phyloP scores from a whole-genome alignment of 2,329 filamentous ascomycete genomes.

The Nannizziopsis arthrosporioides region DNA sequence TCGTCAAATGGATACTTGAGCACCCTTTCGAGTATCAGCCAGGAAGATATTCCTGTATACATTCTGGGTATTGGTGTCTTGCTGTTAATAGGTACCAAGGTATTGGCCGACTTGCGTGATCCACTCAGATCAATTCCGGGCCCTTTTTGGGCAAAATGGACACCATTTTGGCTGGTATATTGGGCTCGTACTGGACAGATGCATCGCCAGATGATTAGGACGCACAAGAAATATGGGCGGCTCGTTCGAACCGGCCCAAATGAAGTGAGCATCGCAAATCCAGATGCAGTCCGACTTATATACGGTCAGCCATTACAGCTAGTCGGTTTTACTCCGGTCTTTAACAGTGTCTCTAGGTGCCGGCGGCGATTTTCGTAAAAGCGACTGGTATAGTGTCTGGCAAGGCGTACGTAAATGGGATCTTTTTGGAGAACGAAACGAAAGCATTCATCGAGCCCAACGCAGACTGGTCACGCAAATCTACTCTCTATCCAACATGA shows the following conservation, averaged over 20 bases:
- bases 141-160: background rate
- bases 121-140: background rate
- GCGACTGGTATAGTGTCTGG: background rate
- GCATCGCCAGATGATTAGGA: conserved; percentile 13
- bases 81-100: background rate
- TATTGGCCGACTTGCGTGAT: background rate
- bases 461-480: background rate
- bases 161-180: background rate
- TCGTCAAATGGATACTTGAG: too few relatives aligned
- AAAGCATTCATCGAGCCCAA: background rate
- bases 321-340: too few relatives aligned
- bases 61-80: background rate
- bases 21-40: too few relatives aligned
- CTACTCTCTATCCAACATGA: background rate
- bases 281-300: conserved; percentile 59
- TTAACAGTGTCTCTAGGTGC: background rate
- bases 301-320: conserved; percentile 42
- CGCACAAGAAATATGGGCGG: conserved; percentile 61
- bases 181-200: background rate
- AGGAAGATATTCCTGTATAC: too few relatives aligned
- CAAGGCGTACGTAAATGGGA: background rate
- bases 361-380: background rate
- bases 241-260: conserved; percentile 67
- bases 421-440: background rate
- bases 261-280: conserved; percentile 59